phyloP scores from a whole-genome alignment of 2,329 filamentous ascomycete genomes.

The Aureobasidium subglaciale region DNA sequence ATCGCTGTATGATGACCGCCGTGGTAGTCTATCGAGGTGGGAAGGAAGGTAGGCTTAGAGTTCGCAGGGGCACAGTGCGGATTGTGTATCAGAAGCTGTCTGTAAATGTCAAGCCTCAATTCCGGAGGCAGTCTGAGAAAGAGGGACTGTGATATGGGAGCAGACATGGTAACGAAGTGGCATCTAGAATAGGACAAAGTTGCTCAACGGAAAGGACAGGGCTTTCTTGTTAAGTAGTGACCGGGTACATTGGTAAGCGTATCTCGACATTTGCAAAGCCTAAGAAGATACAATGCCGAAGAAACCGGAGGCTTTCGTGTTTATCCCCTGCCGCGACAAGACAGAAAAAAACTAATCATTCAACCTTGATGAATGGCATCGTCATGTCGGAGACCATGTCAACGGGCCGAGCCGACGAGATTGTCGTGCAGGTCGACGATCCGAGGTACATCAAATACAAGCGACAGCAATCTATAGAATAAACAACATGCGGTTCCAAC shows the following conservation, averaged over 20 bases:
- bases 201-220: not conserved
- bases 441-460: too few relatives aligned
- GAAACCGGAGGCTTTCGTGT: not conserved
- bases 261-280: not conserved
- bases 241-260: not conserved
- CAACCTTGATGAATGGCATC: too few relatives aligned
- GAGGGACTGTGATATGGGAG: slow-evolving; percentile 21
- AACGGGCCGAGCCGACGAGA: too few relatives aligned
- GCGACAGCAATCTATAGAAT: too few relatives aligned
- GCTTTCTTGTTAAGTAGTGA: not conserved
- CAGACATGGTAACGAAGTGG: not conserved
- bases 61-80: slow-evolving; percentile 18
- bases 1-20: slow-evolving; percentile 24
- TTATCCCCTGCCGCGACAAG: slow-evolving; percentile 1
- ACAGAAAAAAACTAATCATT: slow-evolving; percentile 5
- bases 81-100: slow-evolving; percentile 36
- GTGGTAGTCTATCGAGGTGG: slow-evolving; percentile 34
- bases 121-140: slow-evolving; percentile 41
- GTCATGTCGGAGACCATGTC: too few relatives aligned
- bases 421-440: too few relatives aligned
- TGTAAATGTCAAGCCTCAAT: slow-evolving; percentile 42
- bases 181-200: not conserved
- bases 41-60: slow-evolving; percentile 22
- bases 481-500: too few relatives aligned
- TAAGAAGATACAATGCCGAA: not conserved